Base-by-base conservation (phyloP, 2,329 filamentous ascomycete genomes). In the Raffaelea arxii region DNA sequence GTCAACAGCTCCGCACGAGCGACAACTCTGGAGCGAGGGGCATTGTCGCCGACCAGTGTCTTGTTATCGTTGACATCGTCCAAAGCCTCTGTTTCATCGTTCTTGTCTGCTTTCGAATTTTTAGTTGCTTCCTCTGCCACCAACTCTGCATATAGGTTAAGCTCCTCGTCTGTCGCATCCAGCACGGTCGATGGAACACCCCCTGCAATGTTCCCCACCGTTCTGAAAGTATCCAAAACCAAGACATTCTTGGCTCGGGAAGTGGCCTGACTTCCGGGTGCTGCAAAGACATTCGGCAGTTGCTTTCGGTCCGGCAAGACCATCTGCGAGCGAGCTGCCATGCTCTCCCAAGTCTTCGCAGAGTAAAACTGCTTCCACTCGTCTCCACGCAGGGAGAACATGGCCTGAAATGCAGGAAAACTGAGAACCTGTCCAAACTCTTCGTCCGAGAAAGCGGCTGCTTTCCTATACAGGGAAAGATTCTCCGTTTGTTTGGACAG, bases 201-300 rank as follows among this genome's bases (percentile, higher is more conserved):
- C 10, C 18, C 18, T 16, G 4, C 38, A 11, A 41, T 24, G 4
- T 14, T n/a, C 14, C 19, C 38, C 22, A 3, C 11, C 3, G 19
- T 25, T 16, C 25, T 22, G 24, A 23, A 30, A 9, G 18, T 43
- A 10, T 25, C 41, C 9, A n/a, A 12, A 19, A 14, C 41, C n/a
- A 43, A 11, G 4, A 19, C 11, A 3, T 23, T n/a, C 12, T 10
- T 21, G 12, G 3, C n/a, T n/a, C n/a, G n/a, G n/a, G n/a, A n/a
- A n/a, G n/a, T n/a, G n/a, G n/a, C n/a, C n/a, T n/a, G n/a, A n/a
- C n/a, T n/a, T n/a, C n/a, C 11, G 11, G 41, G 41, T 16, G 25
- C 25, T 21, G 41, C 10, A 9, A 32, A 43, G 18, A 43, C 41
- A 24, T 43, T 43, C 19, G 41, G 41, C 41, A 43, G 25, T 27